Base-by-base conservation (phyloP, 2,329 filamentous ascomycete species). In the Xylogone sp. region DNA sequence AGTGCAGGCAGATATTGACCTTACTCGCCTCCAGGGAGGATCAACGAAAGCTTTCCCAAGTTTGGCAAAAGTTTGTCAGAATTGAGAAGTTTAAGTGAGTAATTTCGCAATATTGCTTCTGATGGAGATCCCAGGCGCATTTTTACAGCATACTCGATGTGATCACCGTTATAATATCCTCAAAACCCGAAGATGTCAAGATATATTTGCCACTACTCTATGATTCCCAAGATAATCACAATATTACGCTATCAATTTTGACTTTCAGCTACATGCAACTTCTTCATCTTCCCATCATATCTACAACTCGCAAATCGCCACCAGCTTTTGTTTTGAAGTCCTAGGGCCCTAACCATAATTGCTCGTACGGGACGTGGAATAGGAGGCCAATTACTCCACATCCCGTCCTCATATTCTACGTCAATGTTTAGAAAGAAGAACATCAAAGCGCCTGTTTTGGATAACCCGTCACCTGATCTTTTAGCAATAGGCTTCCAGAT, bases 391-490 rank as follows among this genome's bases (percentile, higher is more conserved):
- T 49, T 24, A 18, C 44, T 43, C 58, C 56, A 60, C 48, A 54
- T 50, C 3, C 56, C 56, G 12, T 44, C 52, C 21, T 58, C 58
- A 42, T 55, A 58, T 20, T 56, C 46, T n/a, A 52, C 45, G 2
- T 59, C 58, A 51, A 59, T 56, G 21, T 59, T 61, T 9, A 54
- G n/a, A 13, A 58, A 46, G 34, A 56, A 58, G 2, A 56, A 24
- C 1, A 54, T 53, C 7, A 57, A 22, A 10, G 10, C 24, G 24
- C 10, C 24, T 27, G 24, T 27, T 5, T 6, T 27, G 24, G 6
- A 5, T 10, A 10, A 27, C 6, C 10, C 10, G 24, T 6, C 24
- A 27, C 24, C 10, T 27, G 2, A 81, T 84, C 63, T 72, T 77
- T 72, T 84, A 83, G 53, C 81, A n/a, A n/a, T n/a, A n/a, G n/a